Evolutionary conservation across 1,139 yeast genomes (phyloP).

Genomic region (Wickerhamiella infanticola): DNA sequence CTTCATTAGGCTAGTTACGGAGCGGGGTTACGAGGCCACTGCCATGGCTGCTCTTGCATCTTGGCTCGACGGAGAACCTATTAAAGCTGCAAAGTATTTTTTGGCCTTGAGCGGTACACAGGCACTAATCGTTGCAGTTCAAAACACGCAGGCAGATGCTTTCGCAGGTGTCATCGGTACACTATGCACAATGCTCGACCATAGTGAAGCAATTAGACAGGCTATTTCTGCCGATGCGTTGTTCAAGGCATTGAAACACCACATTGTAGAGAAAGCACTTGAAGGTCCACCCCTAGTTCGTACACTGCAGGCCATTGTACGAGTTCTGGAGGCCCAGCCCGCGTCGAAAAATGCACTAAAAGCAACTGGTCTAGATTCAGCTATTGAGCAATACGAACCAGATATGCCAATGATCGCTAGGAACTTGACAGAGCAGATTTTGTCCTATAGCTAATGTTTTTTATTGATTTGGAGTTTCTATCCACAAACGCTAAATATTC

Average conservation of each 20-base stretch:
- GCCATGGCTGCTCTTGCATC: constrained; percentile 41
- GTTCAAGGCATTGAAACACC: constrained; percentile 6
- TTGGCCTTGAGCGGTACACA: constrained; percentile 1
- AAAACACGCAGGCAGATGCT: constrained; percentile 3
- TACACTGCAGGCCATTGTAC: constrained; percentile 10
- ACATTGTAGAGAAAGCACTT: constrained; percentile 2
- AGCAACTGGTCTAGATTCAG: neutral
- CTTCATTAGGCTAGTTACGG: constrained; percentile 35
- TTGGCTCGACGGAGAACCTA: constrained; percentile 21
- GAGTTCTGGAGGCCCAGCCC: constrained; percentile 6
- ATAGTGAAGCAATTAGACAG: constrained; percentile 6
- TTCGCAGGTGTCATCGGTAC: constrained; percentile 12
- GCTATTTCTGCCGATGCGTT: constrained; percentile 6
- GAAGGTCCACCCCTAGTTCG: constrained; percentile 12
- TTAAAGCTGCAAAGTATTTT: constrained; percentile 4
- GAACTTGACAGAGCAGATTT: neutral
- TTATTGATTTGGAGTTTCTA: too few species aligned
- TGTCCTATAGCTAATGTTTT: neutral
- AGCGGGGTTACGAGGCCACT: constrained; percentile 58
- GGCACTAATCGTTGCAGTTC: constrained; percentile 2
- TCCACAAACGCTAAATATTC: too few species aligned
- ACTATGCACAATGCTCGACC: constrained; percentile 10
- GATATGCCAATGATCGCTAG: neutral
- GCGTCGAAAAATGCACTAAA: neutral
- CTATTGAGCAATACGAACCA: neutral